Evolutionary conservation across 75 land plant species (phyloP).

Genomic region (Ceratopteris richardii): DNA sequence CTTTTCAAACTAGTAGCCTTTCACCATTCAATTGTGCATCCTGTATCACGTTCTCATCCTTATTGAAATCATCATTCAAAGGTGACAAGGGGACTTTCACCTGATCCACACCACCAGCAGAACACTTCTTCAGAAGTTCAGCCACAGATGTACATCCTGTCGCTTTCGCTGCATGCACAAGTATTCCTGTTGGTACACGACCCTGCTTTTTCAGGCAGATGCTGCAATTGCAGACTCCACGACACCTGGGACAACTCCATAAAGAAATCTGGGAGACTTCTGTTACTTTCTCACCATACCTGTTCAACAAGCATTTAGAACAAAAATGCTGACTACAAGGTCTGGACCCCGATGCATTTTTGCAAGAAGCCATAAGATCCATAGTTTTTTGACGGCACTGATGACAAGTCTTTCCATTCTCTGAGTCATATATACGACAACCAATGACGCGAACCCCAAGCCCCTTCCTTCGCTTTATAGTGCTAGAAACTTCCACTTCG

Average conservation of each 20-base stretch:
- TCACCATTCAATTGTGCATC: no score
- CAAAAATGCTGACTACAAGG: conserved; percentile 45
- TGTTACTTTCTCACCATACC: conserved; percentile 84
- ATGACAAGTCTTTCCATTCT: conserved; percentile 59
- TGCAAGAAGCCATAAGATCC: conserved; percentile 49
- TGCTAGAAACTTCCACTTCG: background rate
- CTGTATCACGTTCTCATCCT: no score
- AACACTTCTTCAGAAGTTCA: conserved; percentile 32
- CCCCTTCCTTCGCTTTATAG: conserved; percentile 21
- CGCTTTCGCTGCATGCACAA: conserved; percentile 43
- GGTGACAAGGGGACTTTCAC: no score
- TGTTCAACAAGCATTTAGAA: conserved; percentile 63
- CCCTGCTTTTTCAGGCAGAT: conserved; percentile 82
- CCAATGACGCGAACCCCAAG: conserved; percentile 47
- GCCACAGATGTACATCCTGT: conserved; percentile 68
- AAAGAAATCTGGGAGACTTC: conserved; percentile 19
- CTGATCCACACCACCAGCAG: background rate
- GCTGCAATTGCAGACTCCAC: conserved; percentile 82
- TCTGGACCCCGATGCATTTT: conserved; percentile 19
- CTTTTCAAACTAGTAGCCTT: no score
- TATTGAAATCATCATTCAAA: no score
- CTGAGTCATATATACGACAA: conserved; percentile 54
- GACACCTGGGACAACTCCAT: conserved; percentile 79
- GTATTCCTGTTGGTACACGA: conserved; percentile 52
- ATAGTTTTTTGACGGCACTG: conserved; percentile 86